Conservation (phyloP, 139 green algal genomes). For the Micractinium sp. region DNA sequence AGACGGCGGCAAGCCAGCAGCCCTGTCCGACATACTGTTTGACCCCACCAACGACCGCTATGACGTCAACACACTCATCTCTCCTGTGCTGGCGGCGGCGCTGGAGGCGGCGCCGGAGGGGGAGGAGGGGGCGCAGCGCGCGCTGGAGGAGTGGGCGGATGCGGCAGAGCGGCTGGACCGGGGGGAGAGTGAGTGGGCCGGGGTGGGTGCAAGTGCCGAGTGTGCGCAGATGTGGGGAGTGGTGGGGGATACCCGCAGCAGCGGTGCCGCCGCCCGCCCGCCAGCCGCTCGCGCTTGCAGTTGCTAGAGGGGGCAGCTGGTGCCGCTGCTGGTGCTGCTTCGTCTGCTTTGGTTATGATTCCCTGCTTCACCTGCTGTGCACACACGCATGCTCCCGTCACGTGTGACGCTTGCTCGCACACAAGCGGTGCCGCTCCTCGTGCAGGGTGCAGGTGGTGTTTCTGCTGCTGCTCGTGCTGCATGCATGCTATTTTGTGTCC, state of each 20-base stretch:
- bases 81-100: slow-evolving; percentile 10
- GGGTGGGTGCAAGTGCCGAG: too few relatives aligned
- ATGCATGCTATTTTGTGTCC: not conserved
- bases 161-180: not conserved
- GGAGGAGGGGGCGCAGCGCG: not conserved
- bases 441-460: not conserved
- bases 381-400: not conserved
- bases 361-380: too few relatives aligned
- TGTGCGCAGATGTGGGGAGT: not conserved
- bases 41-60: not conserved
- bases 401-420: not conserved
- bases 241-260: too few relatives aligned
- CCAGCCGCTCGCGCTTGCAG: too few relatives aligned
- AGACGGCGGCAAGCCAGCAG: not conserved
- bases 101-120: not conserved
- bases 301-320: too few relatives aligned
- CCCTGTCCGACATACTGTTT: not conserved
- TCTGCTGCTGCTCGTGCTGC: not conserved
- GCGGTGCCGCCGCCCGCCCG: not conserved
- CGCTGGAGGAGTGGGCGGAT: not conserved
- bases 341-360: too few relatives aligned
- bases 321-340: too few relatives aligned
- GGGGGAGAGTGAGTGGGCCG: not conserved
- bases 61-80: slow-evolving; percentile 7
- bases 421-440: not conserved